These are phyloP conservation scores for Collybiopsis luxurians DNA, from an alignment of 768 basidiomycete species.

Conservation along the genomic window DNA sequence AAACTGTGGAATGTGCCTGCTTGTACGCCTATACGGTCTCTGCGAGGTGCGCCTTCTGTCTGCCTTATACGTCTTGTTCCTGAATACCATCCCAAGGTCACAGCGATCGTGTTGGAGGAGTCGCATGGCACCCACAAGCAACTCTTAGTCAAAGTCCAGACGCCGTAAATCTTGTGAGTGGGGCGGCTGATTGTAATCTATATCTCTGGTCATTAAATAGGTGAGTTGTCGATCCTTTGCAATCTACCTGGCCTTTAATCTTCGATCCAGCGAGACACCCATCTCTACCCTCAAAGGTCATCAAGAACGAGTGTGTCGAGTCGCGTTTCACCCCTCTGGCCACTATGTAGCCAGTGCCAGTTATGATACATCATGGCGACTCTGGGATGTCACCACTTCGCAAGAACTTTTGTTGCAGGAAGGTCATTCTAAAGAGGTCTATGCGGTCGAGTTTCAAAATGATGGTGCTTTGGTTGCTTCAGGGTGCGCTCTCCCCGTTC, in stretches of 20 bases:
- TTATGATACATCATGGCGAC: conserved; percentile 95
- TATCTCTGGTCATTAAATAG: conserved; percentile 88
- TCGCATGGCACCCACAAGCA: conserved; percentile 97
- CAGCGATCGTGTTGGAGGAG: conserved; percentile 87
- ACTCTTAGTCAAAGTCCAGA: conserved; percentile 66
- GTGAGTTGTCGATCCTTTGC: conserved; percentile 35
- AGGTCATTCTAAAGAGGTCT: conserved; percentile 97
- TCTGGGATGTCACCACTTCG: conserved; percentile 88
- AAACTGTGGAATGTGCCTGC: conserved; percentile 96
- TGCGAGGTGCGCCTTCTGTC: conserved; percentile 54
- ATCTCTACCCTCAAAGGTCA: conserved; percentile 88
- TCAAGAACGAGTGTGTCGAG: conserved; percentile 85
- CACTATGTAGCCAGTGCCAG: conserved; percentile 91
- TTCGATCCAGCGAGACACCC: conserved; percentile 66
- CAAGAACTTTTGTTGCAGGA: conserved; percentile 89
- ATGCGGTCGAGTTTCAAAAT: conserved; percentile 92
- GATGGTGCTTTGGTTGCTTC: conserved; percentile 93
- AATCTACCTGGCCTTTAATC: conserved; percentile 8
- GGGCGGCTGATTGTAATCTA: conserved; percentile 83
- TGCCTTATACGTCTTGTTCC: conserved; percentile 6
- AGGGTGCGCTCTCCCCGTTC: conserved; percentile 55
- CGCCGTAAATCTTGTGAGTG: conserved; percentile 82
- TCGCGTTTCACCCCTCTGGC: conserved; percentile 96
- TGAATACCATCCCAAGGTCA: conserved; percentile 56
- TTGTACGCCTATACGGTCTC: conserved; percentile 73